Evolutionary conservation across 176 grass and related monocot genomes (phyloP).

Genomic region (maize (Zea mays)): DNA sequence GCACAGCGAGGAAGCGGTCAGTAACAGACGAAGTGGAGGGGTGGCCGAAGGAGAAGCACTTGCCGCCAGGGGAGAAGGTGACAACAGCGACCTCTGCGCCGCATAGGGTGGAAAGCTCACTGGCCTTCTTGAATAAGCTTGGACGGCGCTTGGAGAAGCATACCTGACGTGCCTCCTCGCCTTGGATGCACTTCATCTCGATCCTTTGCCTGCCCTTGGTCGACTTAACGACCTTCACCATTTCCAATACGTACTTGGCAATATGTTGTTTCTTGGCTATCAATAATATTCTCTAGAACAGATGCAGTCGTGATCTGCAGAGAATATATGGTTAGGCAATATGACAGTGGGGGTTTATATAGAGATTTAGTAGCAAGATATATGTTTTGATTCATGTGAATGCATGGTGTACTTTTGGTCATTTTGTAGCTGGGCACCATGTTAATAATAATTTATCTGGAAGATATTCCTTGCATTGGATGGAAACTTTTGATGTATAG

Average conservation of each 20-base stretch:
- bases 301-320: neutral
- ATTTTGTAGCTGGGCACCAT: neutral
- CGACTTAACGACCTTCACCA: neutral
- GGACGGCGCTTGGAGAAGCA: conserved; percentile 50
- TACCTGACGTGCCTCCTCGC: neutral
- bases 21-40: neutral
- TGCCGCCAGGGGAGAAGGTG: conserved; percentile 40
- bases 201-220: conserved; percentile 40
- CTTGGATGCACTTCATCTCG: conserved; percentile 17
- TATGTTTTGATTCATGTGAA: neutral
- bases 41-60: neutral
- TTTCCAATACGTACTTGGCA: neutral
- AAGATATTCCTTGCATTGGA: neutral
- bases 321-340: too few relatives aligned
- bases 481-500: neutral
- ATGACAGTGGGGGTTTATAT: neutral
- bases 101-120: conserved; percentile 45
- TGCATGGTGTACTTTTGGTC: neutral
- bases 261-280: neutral
- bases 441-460: neutral
- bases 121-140: conserved; percentile 49
- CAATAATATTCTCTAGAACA: neutral
- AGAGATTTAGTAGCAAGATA: neutral
- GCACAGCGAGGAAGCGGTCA: neutral
- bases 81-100: conserved; percentile 37